These are phyloP conservation scores for Cinnamomum micranthum DNA, from an alignment of 164 flowering plant genomes.

Conservation along the genomic window DNA sequence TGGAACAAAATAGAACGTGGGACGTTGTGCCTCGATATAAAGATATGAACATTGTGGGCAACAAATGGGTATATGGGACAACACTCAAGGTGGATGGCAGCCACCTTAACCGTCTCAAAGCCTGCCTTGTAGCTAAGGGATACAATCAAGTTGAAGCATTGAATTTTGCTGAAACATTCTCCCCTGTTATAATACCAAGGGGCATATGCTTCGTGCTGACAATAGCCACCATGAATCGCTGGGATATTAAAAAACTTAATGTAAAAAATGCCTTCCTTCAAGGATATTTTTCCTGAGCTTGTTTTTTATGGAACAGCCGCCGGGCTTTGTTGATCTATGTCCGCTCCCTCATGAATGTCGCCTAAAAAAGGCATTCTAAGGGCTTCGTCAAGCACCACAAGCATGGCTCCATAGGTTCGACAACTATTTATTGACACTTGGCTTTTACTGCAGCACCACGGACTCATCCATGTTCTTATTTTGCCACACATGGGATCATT, in stretches of 20 bases:
- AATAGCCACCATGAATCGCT: not conserved
- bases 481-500: no score
- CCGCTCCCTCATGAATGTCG: not conserved
- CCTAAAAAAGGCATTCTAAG: not conserved
- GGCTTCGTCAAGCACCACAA: not conserved
- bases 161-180: not conserved
- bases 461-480: not conserved
- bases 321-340: not conserved
- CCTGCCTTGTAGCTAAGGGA: not conserved
- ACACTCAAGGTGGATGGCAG: not conserved
- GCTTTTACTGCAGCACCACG: not conserved
- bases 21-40: not conserved
- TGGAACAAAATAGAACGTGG: not conserved
- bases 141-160: not conserved
- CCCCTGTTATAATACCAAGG: not conserved
- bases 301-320: conserved; percentile 8
- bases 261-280: not conserved
- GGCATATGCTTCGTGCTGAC: not conserved
- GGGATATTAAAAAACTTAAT: not conserved
- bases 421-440: not conserved
- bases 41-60: not conserved
- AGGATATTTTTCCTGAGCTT: not conserved
- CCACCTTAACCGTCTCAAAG: not conserved
- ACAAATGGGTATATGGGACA: no score
- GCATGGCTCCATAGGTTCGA: not conserved